Evolutionary conservation across 2,329 filamentous ascomycete genomes (phyloP).

Genomic region (Trichoderma sp.): DNA sequence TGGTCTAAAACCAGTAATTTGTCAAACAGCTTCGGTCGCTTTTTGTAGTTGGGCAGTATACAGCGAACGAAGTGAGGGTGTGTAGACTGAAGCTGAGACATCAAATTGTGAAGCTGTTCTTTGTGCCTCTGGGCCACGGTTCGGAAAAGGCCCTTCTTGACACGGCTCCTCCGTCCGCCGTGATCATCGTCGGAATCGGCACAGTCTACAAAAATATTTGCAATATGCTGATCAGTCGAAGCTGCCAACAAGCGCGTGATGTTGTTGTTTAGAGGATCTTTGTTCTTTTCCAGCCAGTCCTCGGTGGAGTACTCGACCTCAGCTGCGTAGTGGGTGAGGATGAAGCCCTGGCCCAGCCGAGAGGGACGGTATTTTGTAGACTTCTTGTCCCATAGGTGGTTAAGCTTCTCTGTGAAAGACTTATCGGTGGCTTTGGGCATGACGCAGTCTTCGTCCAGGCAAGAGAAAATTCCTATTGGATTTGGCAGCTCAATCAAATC

Average conservation of each 20-base stretch:
- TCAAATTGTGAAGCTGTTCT: conserved; percentile 94
- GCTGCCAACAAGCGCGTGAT: conserved; percentile 83
- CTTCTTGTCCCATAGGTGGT: conserved; percentile 95
- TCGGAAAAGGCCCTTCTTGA: conserved; percentile 96
- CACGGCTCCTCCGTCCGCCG: conserved; percentile 70
- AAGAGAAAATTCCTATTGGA: conserved; percentile 98
- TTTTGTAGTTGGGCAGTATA: conserved; percentile 97
- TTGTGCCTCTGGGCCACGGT: conserved; percentile 97
- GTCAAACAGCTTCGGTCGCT: conserved; percentile 89
- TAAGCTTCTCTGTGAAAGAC: conserved; percentile 96
- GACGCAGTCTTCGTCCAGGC: conserved; percentile 94
- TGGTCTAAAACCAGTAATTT: conserved; percentile 94
- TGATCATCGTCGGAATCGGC: conserved; percentile 75
- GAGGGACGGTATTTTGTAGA: conserved; percentile 90
- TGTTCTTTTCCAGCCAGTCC: conserved; percentile 98
- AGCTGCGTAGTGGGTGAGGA: conserved; percentile 95
- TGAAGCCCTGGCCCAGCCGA: conserved; percentile 85
- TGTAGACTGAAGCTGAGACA: conserved; percentile 91
- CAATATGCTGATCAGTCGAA: conserved; percentile 81
- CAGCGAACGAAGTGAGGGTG: conserved; percentile 98
- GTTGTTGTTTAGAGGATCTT: conserved; percentile 97
- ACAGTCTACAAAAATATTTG: conserved; percentile 84
- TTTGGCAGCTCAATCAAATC: conserved; percentile 95
- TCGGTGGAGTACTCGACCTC: conserved; percentile 97
- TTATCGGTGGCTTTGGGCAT: conserved; percentile 99